Conservation (phyloP, 257 asterid genomes). For the Nicotiana noctiflora region DNA sequence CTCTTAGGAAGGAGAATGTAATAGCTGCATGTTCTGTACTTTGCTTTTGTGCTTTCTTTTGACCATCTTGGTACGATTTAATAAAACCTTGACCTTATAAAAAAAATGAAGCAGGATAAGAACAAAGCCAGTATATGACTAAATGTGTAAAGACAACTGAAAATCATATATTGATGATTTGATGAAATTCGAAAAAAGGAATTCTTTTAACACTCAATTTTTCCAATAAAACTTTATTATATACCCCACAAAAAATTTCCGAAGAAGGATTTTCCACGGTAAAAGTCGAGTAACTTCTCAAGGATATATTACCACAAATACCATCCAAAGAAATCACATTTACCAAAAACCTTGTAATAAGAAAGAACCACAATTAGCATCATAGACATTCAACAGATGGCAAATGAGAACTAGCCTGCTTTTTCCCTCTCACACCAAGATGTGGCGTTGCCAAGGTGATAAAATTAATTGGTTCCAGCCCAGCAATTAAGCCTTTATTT, state of each 20-base stretch:
- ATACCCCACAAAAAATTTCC: no score
- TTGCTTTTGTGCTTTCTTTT: no score
- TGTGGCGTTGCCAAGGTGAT: conserved; percentile 97
- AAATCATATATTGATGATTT: not conserved
- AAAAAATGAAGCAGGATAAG: no score
- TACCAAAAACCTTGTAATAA: not conserved
- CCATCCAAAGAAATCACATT: not conserved
- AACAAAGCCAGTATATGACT: no score
- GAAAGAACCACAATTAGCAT: not conserved
- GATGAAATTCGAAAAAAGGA: not conserved
- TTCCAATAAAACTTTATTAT: no score
- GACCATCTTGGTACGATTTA: no score
- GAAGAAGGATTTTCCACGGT: not conserved
- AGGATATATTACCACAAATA: not conserved
- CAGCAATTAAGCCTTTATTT: conserved; percentile 55
- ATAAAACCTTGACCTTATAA: no score
- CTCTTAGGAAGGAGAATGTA: no score
- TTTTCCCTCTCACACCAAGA: conserved; percentile 95
- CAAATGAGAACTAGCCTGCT: conserved; percentile 49
- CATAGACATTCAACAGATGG: not conserved
- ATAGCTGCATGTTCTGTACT: no score
- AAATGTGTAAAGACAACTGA: no score
- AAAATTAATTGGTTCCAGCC: conserved; percentile 82
- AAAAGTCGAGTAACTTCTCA: not conserved
- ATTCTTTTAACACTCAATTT: no score